These are phyloP conservation scores for Tulasnella sp. DNA, from an alignment of 768 basidiomycete species.

Conservation along the genomic window DNA sequence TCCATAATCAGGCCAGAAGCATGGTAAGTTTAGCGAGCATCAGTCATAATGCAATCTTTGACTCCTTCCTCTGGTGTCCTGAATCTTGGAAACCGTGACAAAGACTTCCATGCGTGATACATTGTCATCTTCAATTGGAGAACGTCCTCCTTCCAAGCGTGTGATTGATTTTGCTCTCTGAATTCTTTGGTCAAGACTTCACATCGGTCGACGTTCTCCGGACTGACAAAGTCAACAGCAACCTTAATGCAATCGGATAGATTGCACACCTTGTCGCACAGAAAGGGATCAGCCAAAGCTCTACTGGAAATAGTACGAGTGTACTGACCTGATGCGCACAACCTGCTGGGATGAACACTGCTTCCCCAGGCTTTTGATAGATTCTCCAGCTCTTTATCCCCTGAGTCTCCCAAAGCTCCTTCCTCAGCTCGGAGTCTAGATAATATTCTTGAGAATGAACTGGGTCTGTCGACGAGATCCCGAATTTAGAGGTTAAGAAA, in stretches of 20 bases:
- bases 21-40: too few species aligned
- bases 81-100: too few species aligned
- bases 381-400: conserved; percentile 71
- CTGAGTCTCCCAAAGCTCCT: conserved; percentile 49
- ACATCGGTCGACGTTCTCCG: conserved; percentile 81
- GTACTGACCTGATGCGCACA: conserved; percentile 71
- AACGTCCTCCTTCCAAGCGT: conserved; percentile 90
- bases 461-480: conserved; percentile 42
- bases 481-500: conserved; percentile 55
- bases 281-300: conserved; percentile 8
- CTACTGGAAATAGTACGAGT: background rate
- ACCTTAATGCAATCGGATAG: conserved; percentile 93
- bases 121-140: conserved; percentile 84
- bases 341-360: conserved; percentile 90
- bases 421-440: conserved; percentile 53
- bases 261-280: conserved; percentile 63
- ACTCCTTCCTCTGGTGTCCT: too few species aligned
- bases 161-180: conserved; percentile 72
- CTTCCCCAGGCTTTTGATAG: conserved; percentile 85
- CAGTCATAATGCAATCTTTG: too few species aligned
- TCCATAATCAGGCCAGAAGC: too few species aligned
- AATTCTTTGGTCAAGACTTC: conserved; percentile 80
- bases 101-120: conserved; percentile 68
- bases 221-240: conserved; percentile 87
- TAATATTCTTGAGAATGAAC: conserved; percentile 88